Percentiles rank a stretch among this genome's conserved stretches.
Evolutionary conservation across 768 basidiomycete species (phyloP).

Genomic region (Leccinum fibrillosum): DNA sequence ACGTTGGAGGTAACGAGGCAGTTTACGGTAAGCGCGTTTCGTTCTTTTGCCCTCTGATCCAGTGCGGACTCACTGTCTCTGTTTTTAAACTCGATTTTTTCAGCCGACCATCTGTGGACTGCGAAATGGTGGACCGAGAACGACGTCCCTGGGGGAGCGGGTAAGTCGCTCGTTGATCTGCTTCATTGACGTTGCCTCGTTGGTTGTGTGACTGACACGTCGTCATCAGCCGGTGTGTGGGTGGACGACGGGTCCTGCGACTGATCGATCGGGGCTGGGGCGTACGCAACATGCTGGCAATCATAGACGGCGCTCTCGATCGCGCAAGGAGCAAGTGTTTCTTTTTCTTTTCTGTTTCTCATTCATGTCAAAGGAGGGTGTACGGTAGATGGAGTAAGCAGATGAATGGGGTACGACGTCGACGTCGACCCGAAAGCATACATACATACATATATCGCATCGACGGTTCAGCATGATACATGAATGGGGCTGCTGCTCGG

Average conservation of each 20-base stretch:
- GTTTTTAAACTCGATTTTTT: background rate
- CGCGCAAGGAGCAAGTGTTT: background rate
- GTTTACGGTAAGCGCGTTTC: constrained; percentile 37
- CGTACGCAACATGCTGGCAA: no score
- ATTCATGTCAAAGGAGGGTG: background rate
- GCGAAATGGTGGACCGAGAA: constrained; percentile 50
- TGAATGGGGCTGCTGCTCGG: background rate
- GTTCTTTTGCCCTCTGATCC: background rate
- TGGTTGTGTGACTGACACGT: background rate
- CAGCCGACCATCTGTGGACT: constrained; percentile 47
- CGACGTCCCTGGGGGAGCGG: constrained; percentile 32
- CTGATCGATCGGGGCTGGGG: background rate
- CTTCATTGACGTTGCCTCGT: background rate
- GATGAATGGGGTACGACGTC: background rate
- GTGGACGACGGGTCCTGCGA: constrained; percentile 32
- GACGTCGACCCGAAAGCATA: background rate
- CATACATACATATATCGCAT: background rate
- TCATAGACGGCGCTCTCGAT: background rate
- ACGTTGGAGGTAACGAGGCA: constrained; percentile 36
- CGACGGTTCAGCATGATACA: background rate
- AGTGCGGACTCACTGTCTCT: background rate
- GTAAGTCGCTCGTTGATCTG: constrained; percentile 2
- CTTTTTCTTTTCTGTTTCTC: background rate
- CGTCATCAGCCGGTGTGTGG: constrained; percentile 30
- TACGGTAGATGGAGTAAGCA: background rate